Evolutionary conservation across 2,329 filamentous ascomycete species (phyloP), one percentile per base, ranked within the genome.

Genomic region (Fusarium brevicatenulatum): DNA sequence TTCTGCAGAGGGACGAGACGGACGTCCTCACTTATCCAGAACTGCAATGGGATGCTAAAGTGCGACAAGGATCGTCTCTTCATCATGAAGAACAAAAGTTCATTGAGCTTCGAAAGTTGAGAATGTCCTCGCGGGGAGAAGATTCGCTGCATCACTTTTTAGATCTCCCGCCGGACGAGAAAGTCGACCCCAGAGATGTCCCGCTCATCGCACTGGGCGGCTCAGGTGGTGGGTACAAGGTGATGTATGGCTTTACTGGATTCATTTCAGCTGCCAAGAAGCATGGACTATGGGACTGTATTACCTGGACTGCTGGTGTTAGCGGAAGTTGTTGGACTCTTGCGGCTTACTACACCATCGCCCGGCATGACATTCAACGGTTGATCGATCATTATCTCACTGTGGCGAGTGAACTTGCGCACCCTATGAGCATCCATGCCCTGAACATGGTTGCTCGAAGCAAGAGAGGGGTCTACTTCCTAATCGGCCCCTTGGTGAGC

Each of bases 241-340:
- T 72, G 47, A 77, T 77, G 76, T 76, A 77, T 9, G 76, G 76
- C 4, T 75, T 77, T 2, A 3, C 70, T 0, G 75, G 72, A 0
- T 76, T 77, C 12, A 77, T 77, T 0, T 56, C 21, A 1, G 67
- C 60, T 0, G 65, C 63, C 0, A 76, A 77, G 23, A 73, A 74
- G 12, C 37, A 61, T 4, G 46, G 62, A 0, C 4, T 77, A 0
- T 77, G 76, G 76, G 75, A 76, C 9, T 77, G 76, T 5, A 70
- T 76, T 0, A 75, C 68, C 0, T 77, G 76, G 76, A 66, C 60
- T 5, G 70, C 76, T 0, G 76, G 73, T 2, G 76, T 77, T 1
- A 77, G 76, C 7, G 76, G 76, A 3, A 77, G 73, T 19, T 77
- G 76, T 23, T 77, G 76, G 76, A 75, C 76, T 0, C 18, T 77